Conservation (phyloP, 495 filamentous ascomycete genomes). For the Friedmanniomyces endolithicus region DNA sequence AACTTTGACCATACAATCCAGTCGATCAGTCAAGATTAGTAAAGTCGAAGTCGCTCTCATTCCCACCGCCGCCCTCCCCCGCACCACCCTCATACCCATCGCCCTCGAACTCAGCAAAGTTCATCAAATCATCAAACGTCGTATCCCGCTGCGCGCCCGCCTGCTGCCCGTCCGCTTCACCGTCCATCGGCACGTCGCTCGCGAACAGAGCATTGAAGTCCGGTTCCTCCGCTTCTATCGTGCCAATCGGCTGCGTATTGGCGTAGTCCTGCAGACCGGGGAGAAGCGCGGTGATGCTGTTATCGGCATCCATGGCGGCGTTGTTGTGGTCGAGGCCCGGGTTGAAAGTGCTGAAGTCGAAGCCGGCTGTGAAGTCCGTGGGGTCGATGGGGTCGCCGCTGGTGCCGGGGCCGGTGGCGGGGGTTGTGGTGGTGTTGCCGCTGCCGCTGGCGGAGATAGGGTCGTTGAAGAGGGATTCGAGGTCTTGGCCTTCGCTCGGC, state of each 20-base stretch:
- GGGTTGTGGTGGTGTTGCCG: background rate
- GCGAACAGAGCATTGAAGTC: conserved; percentile 12
- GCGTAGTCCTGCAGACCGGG: conserved; percentile 19
- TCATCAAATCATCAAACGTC: conserved; percentile 17
- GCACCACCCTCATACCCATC: background rate
- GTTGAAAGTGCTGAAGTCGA: conserved; percentile 15
- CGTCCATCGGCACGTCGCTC: background rate
- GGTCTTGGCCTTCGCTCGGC: conserved; percentile 4
- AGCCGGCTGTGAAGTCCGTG: background rate
- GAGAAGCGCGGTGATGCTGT: conserved; percentile 8
- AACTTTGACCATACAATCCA: too few species aligned
- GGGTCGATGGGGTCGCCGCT: background rate
- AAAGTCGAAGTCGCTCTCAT: conserved; percentile 5
- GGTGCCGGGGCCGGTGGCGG: background rate
- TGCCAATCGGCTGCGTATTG: conserved; percentile 1
- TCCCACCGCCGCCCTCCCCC: background rate
- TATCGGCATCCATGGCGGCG: background rate
- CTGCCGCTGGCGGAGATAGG: background rate
- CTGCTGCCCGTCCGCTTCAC: background rate
- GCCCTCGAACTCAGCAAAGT: conserved; percentile 13
- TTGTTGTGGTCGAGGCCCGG: background rate
- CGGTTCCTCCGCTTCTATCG: background rate
- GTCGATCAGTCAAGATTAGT: conserved; percentile 8
- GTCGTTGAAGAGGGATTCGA: conserved; percentile 20
- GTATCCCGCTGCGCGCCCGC: background rate